Evolutionary conservation across 1,139 yeast species (phyloP), one percentile per base, ranked within the genome.

Genomic region (Zygoascus meyerae): DNA sequence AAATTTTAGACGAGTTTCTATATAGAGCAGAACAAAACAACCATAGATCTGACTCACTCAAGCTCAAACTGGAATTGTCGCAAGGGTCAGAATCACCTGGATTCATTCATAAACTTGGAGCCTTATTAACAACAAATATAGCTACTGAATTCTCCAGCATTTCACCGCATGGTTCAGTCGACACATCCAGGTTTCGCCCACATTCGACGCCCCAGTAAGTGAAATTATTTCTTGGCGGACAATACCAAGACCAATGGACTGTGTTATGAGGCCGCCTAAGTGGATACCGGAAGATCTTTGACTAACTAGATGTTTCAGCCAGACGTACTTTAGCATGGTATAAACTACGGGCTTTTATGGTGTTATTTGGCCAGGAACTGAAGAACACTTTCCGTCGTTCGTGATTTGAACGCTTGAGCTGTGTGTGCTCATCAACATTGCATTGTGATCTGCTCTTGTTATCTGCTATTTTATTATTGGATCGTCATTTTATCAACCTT

Each of bases 111-210:
- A 21, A 21, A 5, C 26, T 21, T 21, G 7, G 6, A 21, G 26
- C 26, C 26, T 21, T 21, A 21, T 21, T 21, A 21, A 21, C 26
- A 7, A 5, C 26, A 5, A 5, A 21, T 7, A 5, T 55, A 73
- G 71, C 68, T 84, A 6, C 72, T 86, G 55, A 72, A 71, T 37
- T 82, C 92, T 6, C 78, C 75, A 0, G 70, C 75, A 1, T 87
- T 87, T 60, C 83, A 84, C 57, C 69, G 78, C 40, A 78, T 84
- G 70, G 96, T 86, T 5, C 71, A 81, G 40, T 69, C 71, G 48
- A 74, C 86, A 16, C 86, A 87, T 59, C 78, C 85, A 1, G 72
- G 83, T 12, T 61, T 26, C 54, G 53, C 57, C 69, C 53, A 71
- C 54, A 60, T 65, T 61, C 62, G 54, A 54, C 67, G 26, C 56